phyloP scores from a whole-genome alignment of 2,329 filamentous ascomycete genomes.

The Trichoderma polysporum region DNA sequence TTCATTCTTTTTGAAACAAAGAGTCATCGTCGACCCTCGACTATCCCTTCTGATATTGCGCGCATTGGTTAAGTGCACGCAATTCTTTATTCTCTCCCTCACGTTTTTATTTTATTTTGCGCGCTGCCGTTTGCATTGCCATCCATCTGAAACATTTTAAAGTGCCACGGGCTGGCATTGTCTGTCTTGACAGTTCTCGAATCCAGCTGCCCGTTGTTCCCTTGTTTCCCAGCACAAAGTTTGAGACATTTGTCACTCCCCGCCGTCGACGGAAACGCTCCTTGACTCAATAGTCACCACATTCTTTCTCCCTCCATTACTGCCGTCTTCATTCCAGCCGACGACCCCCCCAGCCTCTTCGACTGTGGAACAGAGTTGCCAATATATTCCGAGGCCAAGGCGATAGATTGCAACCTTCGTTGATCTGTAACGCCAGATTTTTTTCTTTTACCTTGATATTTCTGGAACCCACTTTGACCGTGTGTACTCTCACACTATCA shows the following conservation, averaged over 20 bases:
- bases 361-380: not conserved
- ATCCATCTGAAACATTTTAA: not conserved
- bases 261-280: constrained; percentile 26
- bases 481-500: not conserved
- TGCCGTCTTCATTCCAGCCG: constrained; percentile 32
- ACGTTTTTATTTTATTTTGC: constrained; percentile 2
- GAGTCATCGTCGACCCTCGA: not conserved
- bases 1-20: constrained; percentile 7
- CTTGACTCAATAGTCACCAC: constrained; percentile 28
- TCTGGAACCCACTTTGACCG: not conserved
- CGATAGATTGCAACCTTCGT: constrained; percentile 24
- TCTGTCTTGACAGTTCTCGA: constrained; percentile 26
- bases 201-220: constrained; percentile 27
- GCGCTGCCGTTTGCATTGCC: constrained; percentile 6
- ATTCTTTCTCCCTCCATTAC: constrained; percentile 30
- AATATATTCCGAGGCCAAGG: constrained; percentile 18
- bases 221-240: constrained; percentile 16
- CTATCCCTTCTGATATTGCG: not conserved
- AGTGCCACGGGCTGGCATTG: constrained; percentile 1
- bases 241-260: constrained; percentile 29
- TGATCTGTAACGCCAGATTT: not conserved
- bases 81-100: constrained; percentile 24
- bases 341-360: constrained; percentile 22
- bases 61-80: constrained; percentile 9
- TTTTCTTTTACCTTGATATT: not conserved